Percentiles rank a stretch among this genome's conserved stretches.
Conservation (phyloP, 176 grass and related monocot genomes). For the Rhynchospora pubera region DNA sequence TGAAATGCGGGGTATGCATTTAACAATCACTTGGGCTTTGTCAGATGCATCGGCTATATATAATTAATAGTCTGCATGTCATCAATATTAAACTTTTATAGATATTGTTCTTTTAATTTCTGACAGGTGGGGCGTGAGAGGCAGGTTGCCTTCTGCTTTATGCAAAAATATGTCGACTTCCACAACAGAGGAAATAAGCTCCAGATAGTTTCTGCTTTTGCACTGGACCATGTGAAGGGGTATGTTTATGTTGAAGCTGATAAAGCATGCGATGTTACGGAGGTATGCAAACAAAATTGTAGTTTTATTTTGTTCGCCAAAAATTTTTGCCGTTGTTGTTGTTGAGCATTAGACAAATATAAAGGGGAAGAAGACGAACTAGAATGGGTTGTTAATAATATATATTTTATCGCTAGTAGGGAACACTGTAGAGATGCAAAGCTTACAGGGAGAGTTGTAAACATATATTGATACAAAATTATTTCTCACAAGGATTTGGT, state of each 20-base stretch:
- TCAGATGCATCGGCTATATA: neutral
- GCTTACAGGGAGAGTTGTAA: neutral
- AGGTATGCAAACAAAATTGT: slow-evolving; percentile 37
- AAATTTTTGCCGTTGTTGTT: neutral
- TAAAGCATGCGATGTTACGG: slow-evolving; percentile 76
- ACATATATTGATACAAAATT: neutral
- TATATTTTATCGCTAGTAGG: slow-evolving; percentile 1
- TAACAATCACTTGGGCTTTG: neutral
- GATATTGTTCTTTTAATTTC: slow-evolving; percentile 25
- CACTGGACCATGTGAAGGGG: slow-evolving; percentile 89
- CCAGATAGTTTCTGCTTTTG: slow-evolving; percentile 76
- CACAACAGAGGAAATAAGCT: slow-evolving; percentile 59
- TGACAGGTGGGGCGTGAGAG: slow-evolving; percentile 74
- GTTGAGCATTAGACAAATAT: neutral
- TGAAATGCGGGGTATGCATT: slow-evolving; percentile 88
- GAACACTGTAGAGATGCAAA: neutral
- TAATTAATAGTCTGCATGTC: neutral
- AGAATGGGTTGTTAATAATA: slow-evolving; percentile 7
- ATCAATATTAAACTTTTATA: neutral
- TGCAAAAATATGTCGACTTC: slow-evolving; percentile 89
- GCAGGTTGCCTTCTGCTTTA: slow-evolving; percentile 88
- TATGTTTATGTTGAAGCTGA: slow-evolving; percentile 95
- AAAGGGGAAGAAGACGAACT: neutral
- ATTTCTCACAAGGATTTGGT: neutral
- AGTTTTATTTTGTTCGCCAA: slow-evolving; percentile 1